Evolutionary conservation across 2,329 filamentous ascomycete genomes (phyloP), one percentile per base, ranked within the genome.

Genomic region (Fusarium temperatum): DNA sequence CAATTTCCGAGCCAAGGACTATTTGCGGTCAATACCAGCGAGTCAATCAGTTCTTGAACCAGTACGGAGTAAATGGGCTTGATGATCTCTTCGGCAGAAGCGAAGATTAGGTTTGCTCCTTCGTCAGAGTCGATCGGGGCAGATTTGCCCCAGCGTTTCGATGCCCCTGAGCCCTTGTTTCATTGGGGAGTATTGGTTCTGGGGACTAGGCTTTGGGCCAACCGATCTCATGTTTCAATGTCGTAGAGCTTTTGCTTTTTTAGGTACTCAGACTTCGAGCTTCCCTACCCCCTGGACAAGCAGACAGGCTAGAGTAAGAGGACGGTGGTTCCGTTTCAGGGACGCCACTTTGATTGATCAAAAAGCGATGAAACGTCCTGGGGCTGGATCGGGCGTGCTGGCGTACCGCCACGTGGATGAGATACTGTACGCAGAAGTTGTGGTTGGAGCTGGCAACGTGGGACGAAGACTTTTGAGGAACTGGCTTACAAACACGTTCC

Each of bases 191-290:
- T 55, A 75, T 56, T 54, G 70, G 51, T 56, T 72, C 67, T 76
- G 66, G 76, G 63, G 72, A 57, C 66, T 55, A 51, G 42, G 36
- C 28, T n/a, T 30, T 48, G 38, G 50, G 57, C 76, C 77, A 78
- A 78, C 77, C 57, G 72, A 74, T 75, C 63, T 64, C 30, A 59
- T 70, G 75, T 78, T 78, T 77, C 75, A 66, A 78, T 63, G 56
- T 62, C 45, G 66, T 66, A 66, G 63, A 58, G 44, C 66, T 57
- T 77, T 75, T 74, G 62, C 73, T 77, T 74, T 66, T 76, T 72
- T 58, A 35, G 32, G 32, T 35, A 68, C 63, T 62, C 53, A 70
- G 66, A 76, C 63, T 55, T 59, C 56, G 65, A 68, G 65, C 65
- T 66, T 63, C 28, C 35, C 38, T 36, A 41, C 41, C 51, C 71